These are phyloP conservation scores for Beauveria bassiana DNA, from an alignment of 2,329 filamentous ascomycete species.

Conservation along the genomic window DNA sequence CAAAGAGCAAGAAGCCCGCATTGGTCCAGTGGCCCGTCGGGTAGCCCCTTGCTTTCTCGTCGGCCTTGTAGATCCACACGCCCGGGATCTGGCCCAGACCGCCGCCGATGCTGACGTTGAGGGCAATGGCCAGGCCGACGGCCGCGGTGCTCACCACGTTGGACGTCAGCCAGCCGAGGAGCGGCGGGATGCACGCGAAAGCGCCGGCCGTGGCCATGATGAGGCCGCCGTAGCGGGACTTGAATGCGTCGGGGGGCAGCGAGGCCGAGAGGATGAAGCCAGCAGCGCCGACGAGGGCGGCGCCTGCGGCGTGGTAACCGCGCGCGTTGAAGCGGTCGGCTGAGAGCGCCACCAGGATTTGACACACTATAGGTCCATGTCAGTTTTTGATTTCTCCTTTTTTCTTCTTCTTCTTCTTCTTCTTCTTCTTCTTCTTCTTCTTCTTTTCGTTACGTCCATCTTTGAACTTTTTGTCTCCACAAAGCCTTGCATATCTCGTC, in stretches of 20 bases:
- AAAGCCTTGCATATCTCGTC: no score
- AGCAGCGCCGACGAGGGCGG: conserved; percentile 36
- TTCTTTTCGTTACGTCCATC: no score
- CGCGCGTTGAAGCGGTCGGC: conserved; percentile 55
- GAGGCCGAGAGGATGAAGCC: conserved; percentile 55
- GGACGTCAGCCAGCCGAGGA: conserved; percentile 63
- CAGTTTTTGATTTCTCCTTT: neutral
- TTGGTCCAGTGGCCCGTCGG: conserved; percentile 65
- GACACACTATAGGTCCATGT: conserved; percentile 23
- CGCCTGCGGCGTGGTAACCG: conserved; percentile 34
- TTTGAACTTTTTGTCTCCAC: no score
- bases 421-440: no score
- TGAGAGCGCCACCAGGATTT: conserved; percentile 44
- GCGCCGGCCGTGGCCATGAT: conserved; percentile 60
- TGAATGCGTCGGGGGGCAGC: conserved; percentile 52
- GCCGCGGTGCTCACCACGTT: conserved; percentile 60
- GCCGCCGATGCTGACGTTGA: conserved; percentile 60
- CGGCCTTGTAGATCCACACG: conserved; percentile 65
- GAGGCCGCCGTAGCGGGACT: conserved; percentile 58
- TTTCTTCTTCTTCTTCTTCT: no score
- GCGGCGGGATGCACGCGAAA: conserved; percentile 61
- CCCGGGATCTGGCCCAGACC: conserved; percentile 64
- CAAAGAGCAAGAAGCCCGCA: conserved; percentile 51
- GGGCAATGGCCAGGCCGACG: conserved; percentile 59
- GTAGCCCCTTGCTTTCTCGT: conserved; percentile 50